Evolutionary conservation across 768 basidiomycete genomes (phyloP).

Genomic region (Psilocybe tampanensis): DNA sequence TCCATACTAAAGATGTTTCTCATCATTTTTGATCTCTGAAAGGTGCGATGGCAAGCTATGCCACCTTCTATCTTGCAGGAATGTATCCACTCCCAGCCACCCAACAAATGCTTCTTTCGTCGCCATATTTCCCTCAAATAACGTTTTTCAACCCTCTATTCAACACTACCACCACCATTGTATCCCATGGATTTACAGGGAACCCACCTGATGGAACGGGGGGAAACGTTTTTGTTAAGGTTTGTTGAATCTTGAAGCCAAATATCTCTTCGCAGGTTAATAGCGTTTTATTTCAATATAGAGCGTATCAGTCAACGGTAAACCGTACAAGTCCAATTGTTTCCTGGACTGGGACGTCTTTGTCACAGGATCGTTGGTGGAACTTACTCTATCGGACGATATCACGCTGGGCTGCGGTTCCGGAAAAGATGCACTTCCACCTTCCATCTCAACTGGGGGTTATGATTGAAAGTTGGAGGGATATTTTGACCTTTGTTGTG

Average conservation of each 20-base stretch:
- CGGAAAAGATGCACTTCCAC: slow-evolving; percentile 49
- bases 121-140: slow-evolving; percentile 61
- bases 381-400: slow-evolving; percentile 56
- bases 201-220: slow-evolving; percentile 55
- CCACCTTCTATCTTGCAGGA: slow-evolving; percentile 58
- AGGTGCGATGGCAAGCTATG: slow-evolving; percentile 69
- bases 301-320: slow-evolving; percentile 60
- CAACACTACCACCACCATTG: slow-evolving; percentile 59
- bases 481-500: too few species aligned
- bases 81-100: slow-evolving; percentile 68
- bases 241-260: slow-evolving; percentile 21
- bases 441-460: slow-evolving; percentile 68
- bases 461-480: slow-evolving; percentile 35
- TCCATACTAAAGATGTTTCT: too few species aligned
- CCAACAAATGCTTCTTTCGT: slow-evolving; percentile 57
- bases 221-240: slow-evolving; percentile 61
- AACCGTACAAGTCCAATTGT: slow-evolving; percentile 62
- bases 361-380: slow-evolving; percentile 49
- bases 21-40: background rate
- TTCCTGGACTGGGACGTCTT: slow-evolving; percentile 72
- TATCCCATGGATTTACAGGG: slow-evolving; percentile 48
- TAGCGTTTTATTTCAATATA: slow-evolving; percentile 28
- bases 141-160: slow-evolving; percentile 63
- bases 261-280: too few species aligned
- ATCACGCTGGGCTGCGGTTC: slow-evolving; percentile 55